phyloP scores from a whole-genome alignment of 306 rosid genomes.

The Dalbergia cultrata region DNA sequence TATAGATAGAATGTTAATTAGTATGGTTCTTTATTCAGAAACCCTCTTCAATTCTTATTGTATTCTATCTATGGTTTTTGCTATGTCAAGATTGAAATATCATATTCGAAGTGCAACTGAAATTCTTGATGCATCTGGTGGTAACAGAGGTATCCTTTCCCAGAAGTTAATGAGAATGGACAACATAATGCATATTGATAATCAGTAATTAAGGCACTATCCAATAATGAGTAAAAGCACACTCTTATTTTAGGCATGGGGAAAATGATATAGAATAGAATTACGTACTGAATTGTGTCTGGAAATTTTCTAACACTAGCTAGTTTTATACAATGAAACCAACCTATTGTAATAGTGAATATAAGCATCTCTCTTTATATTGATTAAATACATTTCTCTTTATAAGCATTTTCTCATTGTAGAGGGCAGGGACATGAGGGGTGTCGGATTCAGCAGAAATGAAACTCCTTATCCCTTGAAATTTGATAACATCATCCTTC shows the following conservation, averaged over 20 bases:
- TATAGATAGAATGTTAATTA: not conserved
- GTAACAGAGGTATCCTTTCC: not conserved
- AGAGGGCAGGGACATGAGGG: not conserved
- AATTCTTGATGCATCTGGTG: not conserved
- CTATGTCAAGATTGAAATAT: not conserved
- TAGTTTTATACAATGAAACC: not conserved
- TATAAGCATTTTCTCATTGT: not conserved
- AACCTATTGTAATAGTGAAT: not conserved
- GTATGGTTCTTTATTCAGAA: slow-evolving; percentile 20
- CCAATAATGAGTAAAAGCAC: not conserved
- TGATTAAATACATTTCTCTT: not conserved
- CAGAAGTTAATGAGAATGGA: not conserved
- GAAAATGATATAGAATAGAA: not conserved
- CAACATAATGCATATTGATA: not conserved
- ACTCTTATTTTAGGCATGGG: not conserved
- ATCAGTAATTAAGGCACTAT: not conserved
- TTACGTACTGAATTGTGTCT: not conserved
- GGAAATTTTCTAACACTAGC: not conserved
- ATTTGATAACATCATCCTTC: not conserved
- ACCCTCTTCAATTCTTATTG: slow-evolving; percentile 13
- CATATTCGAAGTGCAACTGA: not conserved
- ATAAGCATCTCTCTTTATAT: slow-evolving; percentile 1
- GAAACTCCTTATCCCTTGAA: slow-evolving; percentile 7
- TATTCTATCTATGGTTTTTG: slow-evolving; percentile 20
- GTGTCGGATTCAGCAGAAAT: slow-evolving; percentile 6